Evolutionary conservation across 2,329 filamentous ascomycete genomes (phyloP).

Genomic region (Albophoma yamanashiensis): DNA sequence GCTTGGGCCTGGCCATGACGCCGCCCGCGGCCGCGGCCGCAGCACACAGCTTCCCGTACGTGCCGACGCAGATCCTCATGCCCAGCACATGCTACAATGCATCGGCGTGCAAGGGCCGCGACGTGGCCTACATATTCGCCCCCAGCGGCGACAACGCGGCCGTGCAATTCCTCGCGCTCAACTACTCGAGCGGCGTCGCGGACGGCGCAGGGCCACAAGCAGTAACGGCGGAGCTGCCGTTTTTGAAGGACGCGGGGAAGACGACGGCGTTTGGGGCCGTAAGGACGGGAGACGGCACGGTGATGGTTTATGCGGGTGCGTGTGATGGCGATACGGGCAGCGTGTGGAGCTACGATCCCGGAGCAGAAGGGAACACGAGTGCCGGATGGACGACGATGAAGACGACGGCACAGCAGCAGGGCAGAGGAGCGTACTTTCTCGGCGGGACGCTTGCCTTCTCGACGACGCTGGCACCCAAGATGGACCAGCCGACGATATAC

Average conservation of each 20-base stretch:
- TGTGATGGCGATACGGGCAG: conserved; percentile 47
- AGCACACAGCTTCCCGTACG: conserved; percentile 56
- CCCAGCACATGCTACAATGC: conserved; percentile 32
- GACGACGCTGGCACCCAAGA: conserved; percentile 39
- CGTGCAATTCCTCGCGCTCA: conserved; percentile 50
- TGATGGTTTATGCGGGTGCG: conserved; percentile 65
- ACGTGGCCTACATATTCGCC: conserved; percentile 60
- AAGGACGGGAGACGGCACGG: conserved; percentile 54
- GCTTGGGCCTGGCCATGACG: conserved; percentile 1
- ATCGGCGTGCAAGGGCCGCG: conserved; percentile 21
- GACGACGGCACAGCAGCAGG: conserved; percentile 8
- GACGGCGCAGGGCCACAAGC: conserved; percentile 30
- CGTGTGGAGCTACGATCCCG: conserved; percentile 58
- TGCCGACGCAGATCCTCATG: conserved; percentile 62
- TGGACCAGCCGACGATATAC: conserved; percentile 50
- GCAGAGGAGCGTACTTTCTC: conserved; percentile 36
- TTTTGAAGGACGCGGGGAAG: conserved; percentile 37
- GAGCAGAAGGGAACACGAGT: conserved; percentile 17
- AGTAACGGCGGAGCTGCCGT: conserved; percentile 50
- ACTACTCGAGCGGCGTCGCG: conserved; percentile 49
- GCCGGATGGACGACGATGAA: conserved; percentile 17
- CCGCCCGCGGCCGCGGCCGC: conserved; percentile 10
- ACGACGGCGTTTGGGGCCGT: conserved; percentile 55
- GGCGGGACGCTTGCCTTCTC: conserved; percentile 58
- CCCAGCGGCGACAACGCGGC: conserved; percentile 30